Base-by-base conservation (phyloP, 345 rosid species). In the Psidium guajava region DNA sequence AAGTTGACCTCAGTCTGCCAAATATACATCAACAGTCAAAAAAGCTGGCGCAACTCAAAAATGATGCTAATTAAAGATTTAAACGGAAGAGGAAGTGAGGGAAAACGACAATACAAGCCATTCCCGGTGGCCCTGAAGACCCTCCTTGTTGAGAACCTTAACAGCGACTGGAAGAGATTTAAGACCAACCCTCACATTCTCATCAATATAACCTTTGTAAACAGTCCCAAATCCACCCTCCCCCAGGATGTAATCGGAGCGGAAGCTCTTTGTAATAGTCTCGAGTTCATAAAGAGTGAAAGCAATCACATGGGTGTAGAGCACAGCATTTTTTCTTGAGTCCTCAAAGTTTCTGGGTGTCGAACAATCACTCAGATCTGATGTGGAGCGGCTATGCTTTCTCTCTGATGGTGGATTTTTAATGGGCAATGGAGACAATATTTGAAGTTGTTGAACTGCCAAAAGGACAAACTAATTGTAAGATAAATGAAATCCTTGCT, bases 151-250 rank as follows among this genome's bases (percentile, higher is more conserved):
- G 85, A 97, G 95, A 61, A 97, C 98, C 91, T 97, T 97, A 85
- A 97, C 98, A 22, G 98, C 98, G 27, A 97, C 99, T 49, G 99
- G 98, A 13, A 97, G 94, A 88, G 98, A 95, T 88, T 95, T 97
- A 86, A 97, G 99, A 80, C 98, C 98, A 44, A 97, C 91, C 87
- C 98, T 90, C 85, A 97, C 97, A 90, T 95, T 97, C 88, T 95
- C 98, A 83, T 95, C 98, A 86, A 95, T 95, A 93, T 95, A 97
- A 83, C 99, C 98, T 89, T 97, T 97, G 87, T 97, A 95, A 73
- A 95, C 99, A 1, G 98, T 95, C 57, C 99, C 98, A 77, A 97
- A 97, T 42, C 99, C 99, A 56, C 99, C 99, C 88, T 97, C 98
- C 0, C 98, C 99, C 21, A 96, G 93, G 85, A 97, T 96, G 87